Evolutionary conservation across 176 grass and related monocot genomes (phyloP), one percentile per base, ranked within the genome.

Genomic region (Calamus simplicifolius): DNA sequence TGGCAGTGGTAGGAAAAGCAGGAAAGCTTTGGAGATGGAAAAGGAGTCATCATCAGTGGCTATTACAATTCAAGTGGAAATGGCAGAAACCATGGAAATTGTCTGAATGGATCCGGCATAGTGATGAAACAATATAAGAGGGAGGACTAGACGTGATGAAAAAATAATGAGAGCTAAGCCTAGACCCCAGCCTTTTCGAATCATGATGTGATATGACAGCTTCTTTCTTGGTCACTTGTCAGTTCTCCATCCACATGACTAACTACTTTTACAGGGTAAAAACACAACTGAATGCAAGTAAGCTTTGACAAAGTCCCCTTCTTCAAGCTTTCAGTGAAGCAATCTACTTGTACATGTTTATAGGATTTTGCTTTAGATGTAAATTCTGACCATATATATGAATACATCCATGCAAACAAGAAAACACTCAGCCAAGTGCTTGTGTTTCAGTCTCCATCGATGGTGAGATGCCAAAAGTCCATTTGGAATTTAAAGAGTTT

Each of bases 31-130:
- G 94, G 94, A 81, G 94, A 80, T 98, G 94, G 94, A 92, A 93
- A 83, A 89, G 94, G 67, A 98, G 94, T 54, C 94, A 98, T 48
- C 94, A 93, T 68, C 88, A 93, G 62, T 98, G 94, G 94, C 65
- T 98, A 61, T 52, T 98, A 29, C 88, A 98, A 56, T 98, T 98
- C 74, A 98, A 98, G 64, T 98, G 94, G 94, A 98, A 93, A 64
- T 98, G 94, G 94, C 94, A 98, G 70, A 98, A 98, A 63, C 94
- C 94, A 0, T 98, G 94, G 94, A 92, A 80, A 77, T 74, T 98
- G 57, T 98, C 94, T 4, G 88, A 98, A 50, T 80, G 80, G 68
- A 98, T 98, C 25, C 81, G 94, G 14, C 81, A 93, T 56, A 93
- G 81, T 3, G 94, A 98, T 16, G 79, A 98, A 74, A 93, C 79